A percentile compares a stretch with the other conserved stretches of the same genome.
Evolutionary conservation across 2,329 filamentous ascomycete genomes (phyloP).

Genomic region (Exophiala aquamarina): DNA sequence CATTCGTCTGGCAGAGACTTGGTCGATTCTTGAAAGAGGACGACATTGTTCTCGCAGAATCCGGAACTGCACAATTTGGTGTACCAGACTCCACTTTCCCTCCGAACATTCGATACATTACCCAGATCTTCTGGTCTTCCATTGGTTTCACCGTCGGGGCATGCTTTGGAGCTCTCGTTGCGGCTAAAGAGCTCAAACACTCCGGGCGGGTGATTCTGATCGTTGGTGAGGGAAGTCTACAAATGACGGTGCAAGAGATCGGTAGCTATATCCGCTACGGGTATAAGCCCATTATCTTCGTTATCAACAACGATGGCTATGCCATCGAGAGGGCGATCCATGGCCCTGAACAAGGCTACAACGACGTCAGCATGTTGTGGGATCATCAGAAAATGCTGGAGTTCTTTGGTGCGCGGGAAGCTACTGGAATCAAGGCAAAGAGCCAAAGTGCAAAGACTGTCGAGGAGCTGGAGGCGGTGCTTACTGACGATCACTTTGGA

Average conservation of each 20-base stretch:
- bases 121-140: slow-evolving; percentile 29
- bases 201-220: slow-evolving; percentile 27
- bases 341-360: slow-evolving; percentile 29
- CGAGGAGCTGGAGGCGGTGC: slow-evolving; percentile 18
- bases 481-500: slow-evolving; percentile 19
- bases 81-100: slow-evolving; percentile 26
- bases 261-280: slow-evolving; percentile 29
- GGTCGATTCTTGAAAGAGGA: slow-evolving; percentile 19
- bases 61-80: slow-evolving; percentile 29
- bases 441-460: slow-evolving; percentile 20
- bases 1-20: slow-evolving; percentile 21
- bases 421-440: slow-evolving; percentile 38
- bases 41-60: slow-evolving; percentile 29
- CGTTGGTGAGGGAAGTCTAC: slow-evolving; percentile 31
- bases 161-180: slow-evolving; percentile 27
- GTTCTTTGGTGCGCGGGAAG: slow-evolving; percentile 28
- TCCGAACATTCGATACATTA: slow-evolving; percentile 26
- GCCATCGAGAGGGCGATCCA: slow-evolving; percentile 32
- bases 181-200: slow-evolving; percentile 25
- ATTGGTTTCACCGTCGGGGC: slow-evolving; percentile 31
- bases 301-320: slow-evolving; percentile 32
- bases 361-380: slow-evolving; percentile 30
- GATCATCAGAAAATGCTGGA: slow-evolving; percentile 29
- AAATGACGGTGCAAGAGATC: slow-evolving; percentile 32
- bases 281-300: slow-evolving; percentile 27